These are phyloP conservation scores for Apocynum venetum DNA, from an alignment of 257 asterid species.

Conservation along the genomic window DNA sequence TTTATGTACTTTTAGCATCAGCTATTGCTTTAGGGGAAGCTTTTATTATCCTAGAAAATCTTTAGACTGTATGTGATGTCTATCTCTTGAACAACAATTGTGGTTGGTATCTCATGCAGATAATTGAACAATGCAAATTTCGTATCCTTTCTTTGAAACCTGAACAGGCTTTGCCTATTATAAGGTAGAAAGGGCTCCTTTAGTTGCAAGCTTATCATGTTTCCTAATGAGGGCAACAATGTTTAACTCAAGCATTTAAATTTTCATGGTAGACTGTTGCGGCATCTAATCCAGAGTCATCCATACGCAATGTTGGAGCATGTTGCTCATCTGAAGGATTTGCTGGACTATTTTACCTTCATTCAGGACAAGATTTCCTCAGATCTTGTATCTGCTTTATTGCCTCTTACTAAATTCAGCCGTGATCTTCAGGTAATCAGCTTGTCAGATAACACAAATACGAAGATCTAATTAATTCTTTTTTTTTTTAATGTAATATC, in stretches of 20 bases:
- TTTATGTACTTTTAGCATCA: background rate
- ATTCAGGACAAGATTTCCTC: slow-evolving; percentile 58
- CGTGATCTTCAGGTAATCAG: slow-evolving; percentile 64
- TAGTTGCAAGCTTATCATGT: slow-evolving; percentile 15
- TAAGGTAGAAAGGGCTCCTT: slow-evolving; percentile 38
- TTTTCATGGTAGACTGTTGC: slow-evolving; percentile 50
- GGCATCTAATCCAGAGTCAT: slow-evolving; percentile 51
- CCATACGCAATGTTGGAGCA: slow-evolving; percentile 67
- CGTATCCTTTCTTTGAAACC: slow-evolving; percentile 77
- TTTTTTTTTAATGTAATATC: background rate
- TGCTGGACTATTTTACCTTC: slow-evolving; percentile 79
- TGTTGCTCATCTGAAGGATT: slow-evolving; percentile 70
- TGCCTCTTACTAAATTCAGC: slow-evolving; percentile 63
- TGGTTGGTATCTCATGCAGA: slow-evolving; percentile 39
- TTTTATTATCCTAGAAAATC: background rate
- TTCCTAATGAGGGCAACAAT: slow-evolving; percentile 2
- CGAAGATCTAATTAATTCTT: background rate
- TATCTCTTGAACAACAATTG: slow-evolving; percentile 1
- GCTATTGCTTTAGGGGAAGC: background rate
- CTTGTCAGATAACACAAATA: slow-evolving; percentile 1
- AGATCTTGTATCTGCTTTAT: slow-evolving; percentile 50
- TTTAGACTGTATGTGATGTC: background rate
- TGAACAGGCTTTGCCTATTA: slow-evolving; percentile 51
- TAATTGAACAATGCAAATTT: slow-evolving; percentile 79
- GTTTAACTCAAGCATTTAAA: slow-evolving; percentile 12